A percentile compares a stretch with the other conserved stretches of the same genome.
Evolutionary conservation across 108 stramenopile genomes (phyloP).

Genomic region (Cyclotella baltica): DNA sequence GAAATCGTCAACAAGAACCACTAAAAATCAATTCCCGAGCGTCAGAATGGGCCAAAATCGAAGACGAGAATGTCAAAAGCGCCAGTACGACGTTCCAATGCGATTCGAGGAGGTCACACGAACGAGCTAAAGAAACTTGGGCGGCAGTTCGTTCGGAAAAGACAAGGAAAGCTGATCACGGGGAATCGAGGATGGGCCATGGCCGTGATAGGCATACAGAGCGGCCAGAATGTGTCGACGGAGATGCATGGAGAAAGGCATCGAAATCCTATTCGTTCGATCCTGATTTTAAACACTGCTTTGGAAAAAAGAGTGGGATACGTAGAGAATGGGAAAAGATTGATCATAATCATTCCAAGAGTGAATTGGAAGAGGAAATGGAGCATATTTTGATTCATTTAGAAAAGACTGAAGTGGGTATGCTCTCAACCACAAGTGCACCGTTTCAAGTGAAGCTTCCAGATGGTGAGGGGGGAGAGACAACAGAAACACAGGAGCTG

Average conservation of each 20-base stretch:
- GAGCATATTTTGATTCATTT: not conserved
- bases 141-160: not conserved
- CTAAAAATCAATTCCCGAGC: not conserved
- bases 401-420: not conserved
- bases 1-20: not conserved
- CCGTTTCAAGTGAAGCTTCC: not conserved
- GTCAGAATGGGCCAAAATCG: not conserved
- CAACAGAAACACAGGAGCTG: not conserved
- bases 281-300: not conserved
- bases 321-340: constrained; percentile 6
- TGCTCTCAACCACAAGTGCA: constrained; percentile 2
- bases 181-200: not conserved
- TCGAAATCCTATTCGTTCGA: not conserved
- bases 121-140: no score
- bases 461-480: constrained; percentile 9
- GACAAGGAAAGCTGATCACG: not conserved
- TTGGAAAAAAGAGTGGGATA: not conserved
- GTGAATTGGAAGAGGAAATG: constrained; percentile 1
- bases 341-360: not conserved
- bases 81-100: no score
- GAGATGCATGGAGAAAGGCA: no score
- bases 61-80: not conserved
- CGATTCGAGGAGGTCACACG: no score
- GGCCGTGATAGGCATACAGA: no score
- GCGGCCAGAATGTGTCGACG: no score